Percentiles rank a stretch among this genome's conserved stretches.
Evolutionary conservation across 495 filamentous ascomycete species (phyloP).

Genomic region (Barbatosphaeria neglecta): DNA sequence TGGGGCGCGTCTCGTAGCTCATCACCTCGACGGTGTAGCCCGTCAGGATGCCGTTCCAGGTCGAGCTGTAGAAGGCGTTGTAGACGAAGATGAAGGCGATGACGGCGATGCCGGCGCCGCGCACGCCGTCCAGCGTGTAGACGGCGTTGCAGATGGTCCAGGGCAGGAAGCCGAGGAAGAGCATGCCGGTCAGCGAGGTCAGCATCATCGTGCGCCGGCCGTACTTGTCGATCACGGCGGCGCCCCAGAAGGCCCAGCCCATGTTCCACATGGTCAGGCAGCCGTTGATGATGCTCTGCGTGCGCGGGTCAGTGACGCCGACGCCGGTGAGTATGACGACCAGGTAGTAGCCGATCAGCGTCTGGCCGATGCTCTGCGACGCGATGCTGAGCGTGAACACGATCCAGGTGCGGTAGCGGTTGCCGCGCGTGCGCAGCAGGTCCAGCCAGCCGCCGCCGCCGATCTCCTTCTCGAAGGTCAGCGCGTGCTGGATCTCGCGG

Average conservation of each 20-base stretch:
- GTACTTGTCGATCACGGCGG: conserved; percentile 23
- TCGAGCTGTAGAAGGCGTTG: conserved; percentile 19
- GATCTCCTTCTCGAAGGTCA: conserved; percentile 10
- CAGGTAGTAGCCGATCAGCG: conserved; percentile 14
- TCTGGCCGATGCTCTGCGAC: conserved; percentile 5
- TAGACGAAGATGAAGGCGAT: conserved; percentile 21
- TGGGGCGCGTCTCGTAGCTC: conserved; percentile 23
- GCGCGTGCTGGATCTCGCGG: conserved; percentile 15
- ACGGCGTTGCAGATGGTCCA: conserved; percentile 12
- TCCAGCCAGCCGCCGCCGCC: neutral
- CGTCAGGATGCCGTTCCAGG: conserved; percentile 25
- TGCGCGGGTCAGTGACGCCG: conserved; percentile 20
- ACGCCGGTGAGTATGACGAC: conserved; percentile 25
- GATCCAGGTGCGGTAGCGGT: conserved; percentile 7
- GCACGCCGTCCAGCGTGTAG: conserved; percentile 3
- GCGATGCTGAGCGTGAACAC: conserved; percentile 3
- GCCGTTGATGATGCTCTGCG: conserved; percentile 22
- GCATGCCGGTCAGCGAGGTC: conserved; percentile 4
- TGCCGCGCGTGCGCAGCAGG: conserved; percentile 15
- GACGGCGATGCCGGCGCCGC: conserved; percentile 10
- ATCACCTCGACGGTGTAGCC: conserved; percentile 29
- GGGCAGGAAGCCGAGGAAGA: conserved; percentile 8
- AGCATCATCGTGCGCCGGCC: conserved; percentile 16
- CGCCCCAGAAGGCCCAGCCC: conserved; percentile 15
- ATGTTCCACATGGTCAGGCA: conserved; percentile 16